Conservation (phyloP, 2,329 filamentous ascomycete genomes). For the Clonostachys byssicola region DNA sequence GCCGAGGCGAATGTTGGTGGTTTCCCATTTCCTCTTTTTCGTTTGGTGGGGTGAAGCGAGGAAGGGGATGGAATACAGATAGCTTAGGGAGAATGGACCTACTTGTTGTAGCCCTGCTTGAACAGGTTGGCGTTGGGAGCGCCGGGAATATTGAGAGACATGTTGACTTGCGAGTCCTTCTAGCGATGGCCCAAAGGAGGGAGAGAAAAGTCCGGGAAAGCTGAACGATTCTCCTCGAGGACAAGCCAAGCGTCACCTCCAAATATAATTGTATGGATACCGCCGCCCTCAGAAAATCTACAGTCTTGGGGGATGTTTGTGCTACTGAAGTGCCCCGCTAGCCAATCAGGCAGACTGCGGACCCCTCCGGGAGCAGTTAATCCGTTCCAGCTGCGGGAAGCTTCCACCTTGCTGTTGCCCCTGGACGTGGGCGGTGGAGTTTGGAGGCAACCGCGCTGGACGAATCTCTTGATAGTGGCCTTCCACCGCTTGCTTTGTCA, state of each 20-base stretch:
- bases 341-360: not conserved
- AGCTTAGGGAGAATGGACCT: slow-evolving; percentile 28
- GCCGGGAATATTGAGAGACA: slow-evolving; percentile 95
- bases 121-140: slow-evolving; percentile 92
- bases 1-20: no score
- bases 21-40: no score
- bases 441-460: no score
- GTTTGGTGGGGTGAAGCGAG: slow-evolving; percentile 7
- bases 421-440: not conserved
- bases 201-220: not conserved
- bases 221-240: not conserved
- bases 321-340: slow-evolving; percentile 1
- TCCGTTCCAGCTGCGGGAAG: slow-evolving; percentile 1
- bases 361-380: slow-evolving; percentile 4
- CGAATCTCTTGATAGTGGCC: no score
- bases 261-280: not conserved
- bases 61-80: not conserved
- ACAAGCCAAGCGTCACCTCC: no score
- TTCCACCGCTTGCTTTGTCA: no score
- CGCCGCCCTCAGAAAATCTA: slow-evolving; percentile 5
- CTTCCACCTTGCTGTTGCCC: not conserved
- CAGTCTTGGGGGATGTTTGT: not conserved
- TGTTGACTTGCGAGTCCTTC: slow-evolving; percentile 30
- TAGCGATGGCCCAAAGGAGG: not conserved
- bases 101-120: slow-evolving; percentile 97